These are phyloP conservation scores for Scheffersomyces segobiensis DNA, from an alignment of 1,139 yeast species.

Conservation along the genomic window DNA sequence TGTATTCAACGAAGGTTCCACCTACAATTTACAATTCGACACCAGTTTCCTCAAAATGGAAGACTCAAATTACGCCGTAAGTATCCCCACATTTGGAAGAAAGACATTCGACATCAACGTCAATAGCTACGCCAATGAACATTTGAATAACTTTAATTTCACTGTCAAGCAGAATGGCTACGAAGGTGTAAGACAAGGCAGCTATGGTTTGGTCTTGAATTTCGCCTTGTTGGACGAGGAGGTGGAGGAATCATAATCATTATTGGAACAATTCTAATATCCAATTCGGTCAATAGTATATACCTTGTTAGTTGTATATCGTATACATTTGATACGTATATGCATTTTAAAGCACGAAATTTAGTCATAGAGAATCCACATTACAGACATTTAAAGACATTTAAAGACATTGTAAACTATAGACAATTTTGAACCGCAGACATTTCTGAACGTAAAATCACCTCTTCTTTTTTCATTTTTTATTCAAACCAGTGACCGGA, in stretches of 20 bases:
- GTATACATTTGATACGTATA: too few relatives aligned
- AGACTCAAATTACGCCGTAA: slow-evolving; percentile 42
- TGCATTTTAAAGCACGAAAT: too few relatives aligned
- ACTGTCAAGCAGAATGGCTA: slow-evolving; percentile 39
- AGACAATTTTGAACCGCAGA: background rate
- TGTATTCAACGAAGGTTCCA: slow-evolving; percentile 23
- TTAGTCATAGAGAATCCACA: too few relatives aligned
- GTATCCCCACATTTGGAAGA: slow-evolving; percentile 41
- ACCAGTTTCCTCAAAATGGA: slow-evolving; percentile 42
- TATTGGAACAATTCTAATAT: background rate
- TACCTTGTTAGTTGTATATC: too few relatives aligned
- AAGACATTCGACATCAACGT: slow-evolving; percentile 45
- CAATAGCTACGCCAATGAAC: slow-evolving; percentile 40
- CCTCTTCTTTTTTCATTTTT: too few relatives aligned
- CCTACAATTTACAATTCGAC: slow-evolving; percentile 39
- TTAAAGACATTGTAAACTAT: too few relatives aligned
- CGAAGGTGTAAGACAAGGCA: slow-evolving; percentile 39
- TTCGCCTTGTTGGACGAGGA: slow-evolving; percentile 39
- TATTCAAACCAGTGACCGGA: too few relatives aligned
- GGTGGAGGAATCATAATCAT: background rate
- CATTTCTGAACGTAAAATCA: background rate
- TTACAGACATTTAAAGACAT: too few relatives aligned
- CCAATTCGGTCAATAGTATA: background rate
- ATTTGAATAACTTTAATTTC: slow-evolving; percentile 47
- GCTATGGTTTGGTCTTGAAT: slow-evolving; percentile 39